Conservation (phyloP, 2,329 filamentous ascomycete species). For the Cladophialophora yegresii region DNA sequence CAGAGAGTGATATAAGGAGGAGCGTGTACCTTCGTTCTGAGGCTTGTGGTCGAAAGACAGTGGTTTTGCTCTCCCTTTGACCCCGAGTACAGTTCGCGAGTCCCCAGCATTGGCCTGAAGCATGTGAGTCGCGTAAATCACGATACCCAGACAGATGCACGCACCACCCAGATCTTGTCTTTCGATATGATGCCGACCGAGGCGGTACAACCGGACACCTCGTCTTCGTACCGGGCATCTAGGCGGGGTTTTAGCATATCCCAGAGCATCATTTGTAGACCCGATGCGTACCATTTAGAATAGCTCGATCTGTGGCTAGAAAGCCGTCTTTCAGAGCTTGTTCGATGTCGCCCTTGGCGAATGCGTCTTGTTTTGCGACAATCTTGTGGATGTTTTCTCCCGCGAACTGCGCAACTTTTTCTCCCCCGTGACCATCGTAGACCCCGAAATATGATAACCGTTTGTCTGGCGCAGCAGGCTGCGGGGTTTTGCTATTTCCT, state of each 20-base stretch:
- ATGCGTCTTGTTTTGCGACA: constrained; percentile 89
- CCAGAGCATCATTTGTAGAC: constrained; percentile 3
- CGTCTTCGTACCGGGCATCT: constrained; percentile 97
- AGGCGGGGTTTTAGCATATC: constrained; percentile 36
- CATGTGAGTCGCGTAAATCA: constrained; percentile 36
- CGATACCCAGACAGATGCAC: constrained; percentile 41
- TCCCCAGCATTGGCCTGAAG: constrained; percentile 91
- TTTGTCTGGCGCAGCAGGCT: constrained; percentile 66
- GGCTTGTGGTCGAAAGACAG: constrained; percentile 99
- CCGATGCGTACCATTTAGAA: constrained; percentile 74
- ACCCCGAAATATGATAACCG: constrained; percentile 95
- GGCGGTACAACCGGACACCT: constrained; percentile 96
- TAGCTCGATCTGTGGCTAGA: constrained; percentile 90
- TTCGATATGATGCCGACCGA: constrained; percentile 86
- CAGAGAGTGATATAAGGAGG: neutral
- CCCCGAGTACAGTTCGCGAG: constrained; percentile 89
- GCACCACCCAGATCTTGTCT: constrained; percentile 91
- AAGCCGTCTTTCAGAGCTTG: constrained; percentile 98
- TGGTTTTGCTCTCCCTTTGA: constrained; percentile 96
- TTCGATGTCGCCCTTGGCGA: constrained; percentile 86
- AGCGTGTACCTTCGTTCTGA: constrained; percentile 79
- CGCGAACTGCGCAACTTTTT: constrained; percentile 91
- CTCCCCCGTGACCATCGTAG: constrained; percentile 95
- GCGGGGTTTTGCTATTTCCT: constrained; percentile 53
- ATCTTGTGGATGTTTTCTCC: constrained; percentile 94